Conservation (phyloP, 1,284 basidiomycete genomes). For the Austroboletus novae-zelandiae region DNA sequence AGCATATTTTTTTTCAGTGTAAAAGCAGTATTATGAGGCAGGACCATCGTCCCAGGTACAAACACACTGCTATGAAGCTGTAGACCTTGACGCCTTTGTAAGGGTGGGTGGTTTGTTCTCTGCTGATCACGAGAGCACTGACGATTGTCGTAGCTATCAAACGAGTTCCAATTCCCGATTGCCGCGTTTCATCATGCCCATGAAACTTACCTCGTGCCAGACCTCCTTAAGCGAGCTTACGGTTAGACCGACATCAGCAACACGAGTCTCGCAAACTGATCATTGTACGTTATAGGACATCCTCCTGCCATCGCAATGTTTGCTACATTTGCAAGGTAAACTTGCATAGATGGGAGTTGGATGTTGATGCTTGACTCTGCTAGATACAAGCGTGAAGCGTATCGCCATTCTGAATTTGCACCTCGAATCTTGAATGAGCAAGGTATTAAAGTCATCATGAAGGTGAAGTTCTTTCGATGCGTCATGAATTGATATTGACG, state of each 20-base stretch:
- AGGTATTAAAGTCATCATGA: constrained; percentile 41
- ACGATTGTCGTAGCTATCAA: constrained; percentile 48
- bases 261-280: constrained; percentile 3
- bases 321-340: constrained; percentile 56
- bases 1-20: constrained; percentile 4
- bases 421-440: constrained; percentile 28
- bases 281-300: constrained; percentile 34
- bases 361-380: not conserved
- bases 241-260: constrained; percentile 43
- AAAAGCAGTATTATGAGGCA: not conserved
- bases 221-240: constrained; percentile 72
- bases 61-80: constrained; percentile 76
- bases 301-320: constrained; percentile 80
- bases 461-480: constrained; percentile 32
- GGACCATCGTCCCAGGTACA: constrained; percentile 20
- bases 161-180: constrained; percentile 80
- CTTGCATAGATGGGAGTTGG: not conserved
- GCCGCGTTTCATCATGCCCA: constrained; percentile 87
- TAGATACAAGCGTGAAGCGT: constrained; percentile 67
- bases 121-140: not conserved
- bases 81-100: constrained; percentile 73
- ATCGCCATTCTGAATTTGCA: constrained; percentile 45
- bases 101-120: constrained; percentile 39
- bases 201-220: constrained; percentile 83
- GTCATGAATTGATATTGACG: not conserved